Base-by-base conservation (phyloP, 495 filamentous ascomycete species). In the Penicillium robsamsonii region DNA sequence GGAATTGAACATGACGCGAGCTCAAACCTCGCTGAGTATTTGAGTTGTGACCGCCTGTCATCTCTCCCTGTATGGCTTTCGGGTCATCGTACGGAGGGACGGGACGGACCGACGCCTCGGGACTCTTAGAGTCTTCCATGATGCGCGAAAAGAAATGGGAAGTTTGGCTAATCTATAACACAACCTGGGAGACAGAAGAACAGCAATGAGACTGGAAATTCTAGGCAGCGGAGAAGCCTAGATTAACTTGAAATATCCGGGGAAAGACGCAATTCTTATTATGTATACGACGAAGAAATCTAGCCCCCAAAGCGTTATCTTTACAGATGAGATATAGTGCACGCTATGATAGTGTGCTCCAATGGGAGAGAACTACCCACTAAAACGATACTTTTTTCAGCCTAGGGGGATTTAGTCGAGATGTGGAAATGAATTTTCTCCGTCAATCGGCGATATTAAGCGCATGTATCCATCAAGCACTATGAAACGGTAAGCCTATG, bases 1-100 rank as follows among this genome's bases (percentile, higher is more conserved):
- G 84, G 76, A 89, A 83, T 62, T 80, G 79, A 15, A 87, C 62
- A 66, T 89, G 85, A 15, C 86, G 77, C 9, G 80, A 66, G 37
- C 59, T 63, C 56, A 72, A 46, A 6, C 69, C 67, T 54, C 69
- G 65, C 5, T 72, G 55, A 2, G 69, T 70, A 7, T 62, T 29
- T 4, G 45, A 47, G 47, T 60, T 52, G 9, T 49, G 54, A 3
- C 51, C 7, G 4, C 42, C 54, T 3, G 53, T 37, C 25, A 68
- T 42, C 35, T 66, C 65, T 2, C 65, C 65, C 20, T 51, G 46
- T 22, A 61, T 17, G 1, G 61, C 38, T 46, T 66, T 64, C 0
- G 53, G 46, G n/a, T 70, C 67, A 40, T 61, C 61, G 45, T 68
- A 61, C 13, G 50, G 48, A 11, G 50, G 33, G 8, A 54, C 56